Percentiles rank a stretch among this genome's conserved stretches.
These are phyloP conservation scores for Candida nanaspora DNA, from an alignment of 805 yeast species.

Conservation along the genomic window DNA sequence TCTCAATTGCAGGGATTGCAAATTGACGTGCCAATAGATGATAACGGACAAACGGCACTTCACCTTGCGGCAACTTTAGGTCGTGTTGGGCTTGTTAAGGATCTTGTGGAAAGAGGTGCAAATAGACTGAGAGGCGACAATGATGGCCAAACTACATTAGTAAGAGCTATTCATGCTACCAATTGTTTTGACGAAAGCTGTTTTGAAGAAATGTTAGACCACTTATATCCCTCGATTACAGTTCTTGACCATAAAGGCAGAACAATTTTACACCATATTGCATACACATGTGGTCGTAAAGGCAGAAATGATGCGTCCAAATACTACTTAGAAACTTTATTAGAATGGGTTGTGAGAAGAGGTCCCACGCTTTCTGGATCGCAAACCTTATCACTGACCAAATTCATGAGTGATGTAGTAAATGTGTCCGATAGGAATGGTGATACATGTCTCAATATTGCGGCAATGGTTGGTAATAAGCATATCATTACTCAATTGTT, in stretches of 20 bases:
- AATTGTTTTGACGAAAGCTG: constrained; percentile 74
- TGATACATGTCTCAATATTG: constrained; percentile 89
- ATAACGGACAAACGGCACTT: constrained; percentile 84
- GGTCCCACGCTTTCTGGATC: constrained; percentile 36
- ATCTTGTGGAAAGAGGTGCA: constrained; percentile 61
- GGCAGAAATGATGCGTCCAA: constrained; percentile 68
- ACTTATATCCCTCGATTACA: constrained; percentile 67
- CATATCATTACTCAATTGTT: constrained; percentile 74
- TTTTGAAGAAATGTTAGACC: constrained; percentile 62
- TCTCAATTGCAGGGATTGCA: constrained; percentile 33
- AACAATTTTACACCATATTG: constrained; percentile 82
- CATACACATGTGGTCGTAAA: constrained; percentile 68
- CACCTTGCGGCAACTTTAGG: constrained; percentile 97
- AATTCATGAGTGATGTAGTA: constrained; percentile 62
- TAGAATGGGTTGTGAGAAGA: constrained; percentile 69
- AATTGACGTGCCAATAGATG: constrained; percentile 85
- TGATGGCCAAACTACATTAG: constrained; percentile 81
- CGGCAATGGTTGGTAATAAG: constrained; percentile 80
- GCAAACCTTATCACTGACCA: constrained; percentile 41
- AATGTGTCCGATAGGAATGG: constrained; percentile 92
- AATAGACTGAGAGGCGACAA: constrained; percentile 66
- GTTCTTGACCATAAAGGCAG: constrained; percentile 64
- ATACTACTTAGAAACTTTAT: constrained; percentile 62
- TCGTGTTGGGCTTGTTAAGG: constrained; percentile 58
- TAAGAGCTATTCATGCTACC: constrained; percentile 78